These are phyloP conservation scores for Eucalyptus coolabah DNA, from an alignment of 345 rosid species.

Conservation along the genomic window DNA sequence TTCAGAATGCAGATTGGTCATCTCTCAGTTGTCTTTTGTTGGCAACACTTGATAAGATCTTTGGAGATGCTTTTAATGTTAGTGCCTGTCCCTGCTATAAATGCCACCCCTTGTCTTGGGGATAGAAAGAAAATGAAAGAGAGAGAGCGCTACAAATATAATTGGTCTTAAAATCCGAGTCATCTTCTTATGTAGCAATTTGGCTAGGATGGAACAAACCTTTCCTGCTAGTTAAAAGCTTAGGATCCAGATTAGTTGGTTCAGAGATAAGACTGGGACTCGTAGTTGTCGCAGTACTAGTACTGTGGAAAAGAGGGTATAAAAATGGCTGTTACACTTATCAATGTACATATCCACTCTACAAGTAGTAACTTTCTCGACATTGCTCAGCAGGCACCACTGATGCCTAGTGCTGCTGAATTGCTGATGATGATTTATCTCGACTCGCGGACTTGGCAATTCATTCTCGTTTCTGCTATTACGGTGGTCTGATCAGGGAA, in stretches of 20 bases:
- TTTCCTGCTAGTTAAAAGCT: background rate
- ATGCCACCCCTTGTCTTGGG: background rate
- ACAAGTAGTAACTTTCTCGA: background rate
- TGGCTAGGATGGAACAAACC: background rate
- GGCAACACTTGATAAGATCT: background rate
- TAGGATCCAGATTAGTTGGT: background rate
- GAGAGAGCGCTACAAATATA: background rate
- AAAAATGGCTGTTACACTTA: background rate
- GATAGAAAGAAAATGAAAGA: background rate
- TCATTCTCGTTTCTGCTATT: background rate
- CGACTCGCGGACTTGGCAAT: background rate
- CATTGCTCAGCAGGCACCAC: background rate
- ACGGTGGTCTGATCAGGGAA: background rate
- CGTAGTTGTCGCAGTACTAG: background rate
- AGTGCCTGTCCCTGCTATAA: background rate
- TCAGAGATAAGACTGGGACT: background rate
- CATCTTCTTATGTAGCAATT: background rate
- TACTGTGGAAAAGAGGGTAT: background rate
- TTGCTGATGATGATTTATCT: background rate
- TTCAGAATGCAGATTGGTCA: background rate
- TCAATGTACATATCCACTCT: background rate
- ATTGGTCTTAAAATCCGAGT: background rate
- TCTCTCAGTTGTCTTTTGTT: background rate
- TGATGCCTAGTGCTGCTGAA: background rate
- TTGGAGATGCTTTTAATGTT: background rate